phyloP scores from a whole-genome alignment of 2,329 filamentous ascomycete genomes.

The Albifimbria verrucaria region DNA sequence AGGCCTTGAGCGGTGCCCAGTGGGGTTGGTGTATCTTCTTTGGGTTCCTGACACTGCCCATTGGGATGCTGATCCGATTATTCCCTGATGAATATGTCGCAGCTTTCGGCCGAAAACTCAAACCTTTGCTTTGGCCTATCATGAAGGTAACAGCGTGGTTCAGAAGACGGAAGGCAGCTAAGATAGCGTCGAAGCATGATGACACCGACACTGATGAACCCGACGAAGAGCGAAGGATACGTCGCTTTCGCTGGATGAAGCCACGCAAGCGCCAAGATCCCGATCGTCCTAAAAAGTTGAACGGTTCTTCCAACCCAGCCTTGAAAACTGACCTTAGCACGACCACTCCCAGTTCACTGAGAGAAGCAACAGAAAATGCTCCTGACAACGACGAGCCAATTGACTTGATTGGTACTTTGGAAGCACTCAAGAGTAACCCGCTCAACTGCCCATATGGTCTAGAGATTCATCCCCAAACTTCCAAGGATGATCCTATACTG shows the following conservation, averaged over 20 bases:
- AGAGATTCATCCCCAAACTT: constrained; percentile 38
- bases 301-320: too few relatives aligned
- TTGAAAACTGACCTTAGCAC: not conserved
- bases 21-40: constrained; percentile 71
- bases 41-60: constrained; percentile 63
- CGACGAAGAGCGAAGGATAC: not conserved
- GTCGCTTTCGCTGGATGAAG: not conserved
- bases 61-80: constrained; percentile 44
- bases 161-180: constrained; percentile 7
- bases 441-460: constrained; percentile 24
- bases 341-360: not conserved
- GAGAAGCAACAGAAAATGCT: not conserved
- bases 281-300: too few relatives aligned
- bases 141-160: constrained; percentile 16
- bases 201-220: not conserved
- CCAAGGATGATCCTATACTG: constrained; percentile 35
- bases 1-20: constrained; percentile 57
- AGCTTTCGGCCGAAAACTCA: not conserved
- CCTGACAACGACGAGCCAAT: constrained; percentile 10
- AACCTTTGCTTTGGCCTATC: constrained; percentile 16
- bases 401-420: constrained; percentile 27
- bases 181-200: not conserved
- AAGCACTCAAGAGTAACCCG: constrained; percentile 24
- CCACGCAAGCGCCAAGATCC: not conserved
- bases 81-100: constrained; percentile 33